Evolutionary conservation across 768 basidiomycete genomes (phyloP), one percentile per base, ranked within the genome.

Genomic region (Leccinellum luteum): DNA sequence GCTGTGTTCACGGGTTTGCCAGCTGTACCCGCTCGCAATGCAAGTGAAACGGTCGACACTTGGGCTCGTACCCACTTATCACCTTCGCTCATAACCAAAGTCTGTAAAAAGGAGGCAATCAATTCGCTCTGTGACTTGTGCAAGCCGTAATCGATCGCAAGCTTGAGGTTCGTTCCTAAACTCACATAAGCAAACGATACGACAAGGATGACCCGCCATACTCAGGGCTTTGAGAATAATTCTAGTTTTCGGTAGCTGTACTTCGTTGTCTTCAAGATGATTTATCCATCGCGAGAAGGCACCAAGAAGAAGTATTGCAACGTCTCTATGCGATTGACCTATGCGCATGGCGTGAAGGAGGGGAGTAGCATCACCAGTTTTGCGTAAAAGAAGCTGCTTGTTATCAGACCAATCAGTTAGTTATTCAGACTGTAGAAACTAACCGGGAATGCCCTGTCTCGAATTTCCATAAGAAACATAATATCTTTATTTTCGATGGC

Each of bases 1-100:
- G 95, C 92, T 8, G 83, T 80, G 30, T 79, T 72, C 1, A 97
- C 93, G 2, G 95, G 94, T 61, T 84, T 80, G 1, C 87, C 88
- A 52, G 78, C 79, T 15, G 82, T 81, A 0, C 87, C 88, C 1
- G 81, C 77, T 44, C 84, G 82, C 55, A 97, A 75, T 3, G 92
- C 87, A 44, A 87, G 80, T 0, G 85, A 80, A 54, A 94, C 76
- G 48, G 83, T 84, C 17, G 82, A 79, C 4, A 86, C 81, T 58
- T 93, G 84, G 3, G 84, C 80, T 57, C 77, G 77, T n/a, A 98
- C 82, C 91, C 92, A 97, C 60, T 84, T 81, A 63, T 95, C 91
- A 15, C 95, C 95, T 77, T 97, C 94, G 55, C 90, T 93, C 95
- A 98, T 98, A 63, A 98, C 85, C 34, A 98, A 76, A 15, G 93